Evolutionary conservation across 1,284 basidiomycete species (phyloP).

Genomic region (Apiotrichum mycotoxinovorans): DNA sequence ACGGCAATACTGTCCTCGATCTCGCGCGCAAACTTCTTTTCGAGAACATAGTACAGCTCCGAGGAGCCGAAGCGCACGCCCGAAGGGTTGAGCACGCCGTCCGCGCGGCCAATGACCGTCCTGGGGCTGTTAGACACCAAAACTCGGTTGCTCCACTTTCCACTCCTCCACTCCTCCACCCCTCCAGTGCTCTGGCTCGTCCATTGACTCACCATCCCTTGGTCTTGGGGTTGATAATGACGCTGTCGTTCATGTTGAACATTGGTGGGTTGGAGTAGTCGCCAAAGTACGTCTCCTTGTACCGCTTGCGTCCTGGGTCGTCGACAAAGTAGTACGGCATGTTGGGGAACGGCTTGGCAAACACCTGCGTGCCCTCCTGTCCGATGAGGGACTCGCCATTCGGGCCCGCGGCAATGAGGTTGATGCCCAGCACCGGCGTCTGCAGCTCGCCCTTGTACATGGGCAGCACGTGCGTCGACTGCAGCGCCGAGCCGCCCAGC

Average conservation of each 20-base stretch:
- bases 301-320: slow-evolving; percentile 34
- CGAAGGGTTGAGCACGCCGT: slow-evolving; percentile 31
- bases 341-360: slow-evolving; percentile 40
- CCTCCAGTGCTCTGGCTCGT: neutral
- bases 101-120: slow-evolving; percentile 23
- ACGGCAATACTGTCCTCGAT: slow-evolving; percentile 41
- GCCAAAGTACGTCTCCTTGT: slow-evolving; percentile 42
- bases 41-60: slow-evolving; percentile 30
- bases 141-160: no score
- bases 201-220: slow-evolving; percentile 8
- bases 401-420: slow-evolving; percentile 25
- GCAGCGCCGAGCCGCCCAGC: slow-evolving; percentile 37
- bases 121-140: neutral
- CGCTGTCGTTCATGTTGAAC: slow-evolving; percentile 26
- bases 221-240: slow-evolving; percentile 20
- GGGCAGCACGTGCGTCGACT: slow-evolving; percentile 30
- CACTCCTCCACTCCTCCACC: no score
- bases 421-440: slow-evolving; percentile 37
- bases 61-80: slow-evolving; percentile 29
- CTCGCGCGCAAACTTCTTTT: slow-evolving; percentile 26
- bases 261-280: slow-evolving; percentile 28
- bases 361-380: slow-evolving; percentile 37
- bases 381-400: slow-evolving; percentile 16
- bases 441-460: slow-evolving; percentile 40
- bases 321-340: slow-evolving; percentile 35